Percentiles rank a stretch among this genome's conserved stretches.
phyloP scores from a whole-genome alignment of 306 rosid genomes.

The Trichosanthes cucumerina region DNA sequence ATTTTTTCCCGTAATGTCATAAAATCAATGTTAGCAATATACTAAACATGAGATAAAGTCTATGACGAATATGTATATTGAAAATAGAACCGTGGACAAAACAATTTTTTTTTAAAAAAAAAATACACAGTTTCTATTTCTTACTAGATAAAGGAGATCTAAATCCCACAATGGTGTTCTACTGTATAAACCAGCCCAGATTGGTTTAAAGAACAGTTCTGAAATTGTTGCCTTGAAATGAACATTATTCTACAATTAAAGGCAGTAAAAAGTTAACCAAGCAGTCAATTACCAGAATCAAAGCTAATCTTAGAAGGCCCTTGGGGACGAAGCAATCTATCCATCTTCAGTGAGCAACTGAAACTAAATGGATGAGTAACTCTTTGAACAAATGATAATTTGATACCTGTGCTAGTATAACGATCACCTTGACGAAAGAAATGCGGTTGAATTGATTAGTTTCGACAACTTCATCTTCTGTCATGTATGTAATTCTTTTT shows the following conservation, averaged over 20 bases:
- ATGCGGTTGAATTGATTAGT: not conserved
- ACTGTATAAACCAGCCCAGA: not conserved
- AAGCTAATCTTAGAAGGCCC: not conserved
- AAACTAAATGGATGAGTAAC: not conserved
- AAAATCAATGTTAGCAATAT: not conserved
- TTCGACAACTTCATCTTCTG: not conserved
- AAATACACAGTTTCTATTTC: not conserved
- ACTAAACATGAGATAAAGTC: not conserved
- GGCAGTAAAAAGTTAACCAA: not conserved
- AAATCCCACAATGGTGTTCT: not conserved
- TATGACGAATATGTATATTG: not conserved
- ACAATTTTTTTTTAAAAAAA: not conserved
- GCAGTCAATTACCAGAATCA: not conserved
- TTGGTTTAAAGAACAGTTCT: slow-evolving; percentile 1
- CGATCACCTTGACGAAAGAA: not conserved
- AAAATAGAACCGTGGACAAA: not conserved
- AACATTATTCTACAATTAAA: not conserved
- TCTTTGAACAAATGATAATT: not conserved
- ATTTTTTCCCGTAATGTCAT: not conserved
- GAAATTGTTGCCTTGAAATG: not conserved
- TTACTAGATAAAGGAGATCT: not conserved
- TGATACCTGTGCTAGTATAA: not conserved
- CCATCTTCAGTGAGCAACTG: not conserved
- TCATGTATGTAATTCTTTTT: not conserved
- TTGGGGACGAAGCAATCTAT: not conserved